These are phyloP conservation scores for Amanita rimosa DNA, from an alignment of 768 basidiomycete species.

Conservation along the genomic window DNA sequence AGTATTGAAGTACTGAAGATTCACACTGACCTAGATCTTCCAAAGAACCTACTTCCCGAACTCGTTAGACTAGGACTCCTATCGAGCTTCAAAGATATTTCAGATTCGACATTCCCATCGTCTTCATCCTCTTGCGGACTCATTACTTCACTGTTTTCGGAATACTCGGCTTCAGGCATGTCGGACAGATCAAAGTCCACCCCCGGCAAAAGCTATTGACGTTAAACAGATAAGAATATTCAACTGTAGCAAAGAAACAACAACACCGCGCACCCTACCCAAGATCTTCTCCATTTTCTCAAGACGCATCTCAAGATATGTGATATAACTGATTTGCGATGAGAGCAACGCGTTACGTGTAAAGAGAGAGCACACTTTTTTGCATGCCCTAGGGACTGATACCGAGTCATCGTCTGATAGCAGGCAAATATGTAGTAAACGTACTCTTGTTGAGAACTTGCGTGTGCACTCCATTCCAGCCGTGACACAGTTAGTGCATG, in stretches of 20 bases:
- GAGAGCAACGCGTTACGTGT: conserved; percentile 20
- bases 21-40: conserved; percentile 27
- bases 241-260: neutral
- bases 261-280: conserved; percentile 33
- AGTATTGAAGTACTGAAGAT: neutral
- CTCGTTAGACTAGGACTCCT: conserved; percentile 15
- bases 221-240: neutral
- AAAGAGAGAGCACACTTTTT: conserved; percentile 31
- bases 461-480: conserved; percentile 55
- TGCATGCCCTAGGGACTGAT: conserved; percentile 45
- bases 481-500: conserved; percentile 54
- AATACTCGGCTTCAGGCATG: conserved; percentile 13
- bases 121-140: conserved; percentile 21
- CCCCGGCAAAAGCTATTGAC: conserved; percentile 36
- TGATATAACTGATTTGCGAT: conserved; percentile 37
- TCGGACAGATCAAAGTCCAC: conserved; percentile 47
- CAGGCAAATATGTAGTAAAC: conserved; percentile 9
- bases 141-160: conserved; percentile 16
- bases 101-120: conserved; percentile 6
- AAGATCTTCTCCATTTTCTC: conserved; percentile 57
- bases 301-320: conserved; percentile 48
- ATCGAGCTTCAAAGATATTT: conserved; percentile 21
- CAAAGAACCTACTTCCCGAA: conserved; percentile 34
- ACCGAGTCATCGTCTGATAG: neutral
- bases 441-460: conserved; percentile 58